Evolutionary conservation across 257 asterid genomes (phyloP), one percentile per base, ranked within the genome.

Genomic region (Solanum chaucha): DNA sequence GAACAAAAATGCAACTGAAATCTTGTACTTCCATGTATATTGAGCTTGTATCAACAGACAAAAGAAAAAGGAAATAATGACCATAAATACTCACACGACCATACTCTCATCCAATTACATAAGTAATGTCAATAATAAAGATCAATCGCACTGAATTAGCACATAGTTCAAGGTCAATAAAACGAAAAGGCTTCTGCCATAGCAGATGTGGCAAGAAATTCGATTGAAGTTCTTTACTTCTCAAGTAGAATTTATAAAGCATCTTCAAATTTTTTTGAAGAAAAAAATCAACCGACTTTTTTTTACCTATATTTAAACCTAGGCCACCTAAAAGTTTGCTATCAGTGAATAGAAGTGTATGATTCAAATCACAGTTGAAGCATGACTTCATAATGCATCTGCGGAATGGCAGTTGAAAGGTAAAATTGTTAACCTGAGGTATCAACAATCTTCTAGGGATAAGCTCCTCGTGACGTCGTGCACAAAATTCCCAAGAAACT

Each of bases 401-500:
- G 14, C 10, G 13, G 80, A 46, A 26, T 80, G 61, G 85, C n/a
- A 80, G 26, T 80, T 80, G 13, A 48, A 72, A 75, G 32, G 8
- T 72, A 41, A 32, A 74, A 20, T n/a, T 17, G 81, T 34, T 65
- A 82, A 97, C 99, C 98, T 97, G 99, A 85, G 98, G 98, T 89
- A 95, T 92, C 89, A 97, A 91, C 92, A 94, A 92, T 90, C 98
- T 92, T 87, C 98, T 92, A 83, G 99, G 98, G 75, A 97, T 95
- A 86, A 97, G 96, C 89, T 97, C 98, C 92, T 97, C 99, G 85
- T 97, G 99, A 67, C 96, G 98, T 51, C 98, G 93, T 22, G 98
- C 99, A 93, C 99, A 97, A 88, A 97, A 97, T 87, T 95, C 99
- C 99, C 99, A 97, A 22, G 98, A 95, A 93, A 97, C 92, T 88